A percentile compares a stretch with the other conserved stretches of the same genome.
These are phyloP conservation scores for Neoscytalidium dimidiatum DNA, from an alignment of 2,329 filamentous ascomycete species.

Conservation along the genomic window DNA sequence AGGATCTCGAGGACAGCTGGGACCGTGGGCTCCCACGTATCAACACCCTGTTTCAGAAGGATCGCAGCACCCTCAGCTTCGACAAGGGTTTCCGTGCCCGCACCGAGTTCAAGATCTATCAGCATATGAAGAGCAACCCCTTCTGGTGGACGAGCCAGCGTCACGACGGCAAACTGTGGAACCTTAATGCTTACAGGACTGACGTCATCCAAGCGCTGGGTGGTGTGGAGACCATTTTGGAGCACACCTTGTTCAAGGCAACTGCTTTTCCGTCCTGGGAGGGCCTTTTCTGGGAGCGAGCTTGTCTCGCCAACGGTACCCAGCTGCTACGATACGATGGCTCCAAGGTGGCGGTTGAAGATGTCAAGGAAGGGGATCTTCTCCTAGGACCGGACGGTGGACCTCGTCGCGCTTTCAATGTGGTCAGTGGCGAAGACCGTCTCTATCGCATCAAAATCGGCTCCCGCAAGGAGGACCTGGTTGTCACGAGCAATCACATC, in stretches of 20 bases:
- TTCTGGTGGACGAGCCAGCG: constrained; percentile 99
- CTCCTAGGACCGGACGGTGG: no score
- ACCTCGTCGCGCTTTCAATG: no score
- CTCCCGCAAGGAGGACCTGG: no score
- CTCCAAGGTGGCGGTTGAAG: constrained; percentile 44
- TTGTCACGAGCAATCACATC: no score
- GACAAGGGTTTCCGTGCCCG: constrained; percentile 97
- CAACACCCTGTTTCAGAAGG: constrained; percentile 98
- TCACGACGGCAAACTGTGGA: constrained; percentile 97
- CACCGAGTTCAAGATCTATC: constrained; percentile 97
- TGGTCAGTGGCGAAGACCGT: no score
- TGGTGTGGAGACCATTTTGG: constrained; percentile 96
- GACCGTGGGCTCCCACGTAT: constrained; percentile 96
- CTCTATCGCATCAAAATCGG: constrained; percentile 47
- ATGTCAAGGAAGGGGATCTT: no score
- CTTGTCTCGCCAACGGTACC: no score
- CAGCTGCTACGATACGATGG: no score
- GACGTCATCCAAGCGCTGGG: constrained; percentile 96
- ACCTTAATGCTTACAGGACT: constrained; percentile 90
- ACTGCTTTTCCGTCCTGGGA: constrained; percentile 98
- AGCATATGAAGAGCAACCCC: constrained; percentile 98
- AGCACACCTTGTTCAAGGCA: constrained; percentile 95
- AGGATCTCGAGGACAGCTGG: constrained; percentile 98
- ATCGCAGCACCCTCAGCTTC: constrained; percentile 93
- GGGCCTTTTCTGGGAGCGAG: constrained; percentile 86